Conservation (phyloP, 257 asterid genomes). For the Haberlea rhodopensis region DNA sequence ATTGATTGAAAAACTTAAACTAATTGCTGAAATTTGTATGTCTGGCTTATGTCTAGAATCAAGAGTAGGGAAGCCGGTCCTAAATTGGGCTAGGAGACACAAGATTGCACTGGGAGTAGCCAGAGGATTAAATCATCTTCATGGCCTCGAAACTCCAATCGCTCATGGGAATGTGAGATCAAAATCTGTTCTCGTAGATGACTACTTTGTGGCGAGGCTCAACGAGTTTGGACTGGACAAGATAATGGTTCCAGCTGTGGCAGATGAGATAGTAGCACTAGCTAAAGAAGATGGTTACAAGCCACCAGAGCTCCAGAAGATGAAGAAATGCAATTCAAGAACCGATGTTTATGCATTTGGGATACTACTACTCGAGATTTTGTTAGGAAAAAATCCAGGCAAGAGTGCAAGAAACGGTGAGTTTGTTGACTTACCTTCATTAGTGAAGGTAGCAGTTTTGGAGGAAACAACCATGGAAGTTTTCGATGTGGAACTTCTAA, state of each 20-base stretch:
- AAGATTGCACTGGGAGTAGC: slow-evolving; percentile 87
- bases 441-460: slow-evolving; percentile 90
- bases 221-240: slow-evolving; percentile 90
- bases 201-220: slow-evolving; percentile 76
- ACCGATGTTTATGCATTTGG: slow-evolving; percentile 90
- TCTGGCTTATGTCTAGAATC: slow-evolving; percentile 53
- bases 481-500: slow-evolving; percentile 76
- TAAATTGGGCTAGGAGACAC: slow-evolving; percentile 93
- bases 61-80: slow-evolving; percentile 76
- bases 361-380: slow-evolving; percentile 80
- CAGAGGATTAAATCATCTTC: slow-evolving; percentile 88
- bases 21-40: slow-evolving; percentile 9
- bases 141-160: slow-evolving; percentile 76
- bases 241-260: slow-evolving; percentile 76
- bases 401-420: slow-evolving; percentile 60
- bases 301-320: slow-evolving; percentile 92
- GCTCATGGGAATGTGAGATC: slow-evolving; percentile 89
- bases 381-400: slow-evolving; percentile 76
- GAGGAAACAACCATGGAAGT: slow-evolving; percentile 99
- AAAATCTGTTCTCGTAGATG: slow-evolving; percentile 79
- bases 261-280: slow-evolving; percentile 70
- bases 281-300: slow-evolving; percentile 86
- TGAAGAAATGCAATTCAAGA: slow-evolving; percentile 84
- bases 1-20: neutral
- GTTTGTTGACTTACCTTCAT: slow-evolving; percentile 74